Evolutionary conservation across 2,329 filamentous ascomycete genomes (phyloP), one percentile per base, ranked within the genome.

Genomic region (Aschersonia sp.): DNA sequence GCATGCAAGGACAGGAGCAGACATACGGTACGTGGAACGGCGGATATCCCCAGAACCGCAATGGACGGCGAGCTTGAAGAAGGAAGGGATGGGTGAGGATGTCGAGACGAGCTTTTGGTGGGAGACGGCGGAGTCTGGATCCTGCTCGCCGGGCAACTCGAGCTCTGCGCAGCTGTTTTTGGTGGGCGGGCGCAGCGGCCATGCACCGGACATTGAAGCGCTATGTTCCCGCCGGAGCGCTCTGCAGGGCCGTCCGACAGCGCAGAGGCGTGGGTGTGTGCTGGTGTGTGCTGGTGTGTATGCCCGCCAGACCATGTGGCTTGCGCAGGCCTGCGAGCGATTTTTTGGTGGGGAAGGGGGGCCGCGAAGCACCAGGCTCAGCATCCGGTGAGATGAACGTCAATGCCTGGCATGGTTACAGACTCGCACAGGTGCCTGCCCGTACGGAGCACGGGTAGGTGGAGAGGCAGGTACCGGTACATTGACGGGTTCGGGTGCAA

Each of bases 11-110:
- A 37, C 2, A 37, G 35, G 12, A 37, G 35, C 8, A 35, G 14
- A 48, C 47, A 30, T 32, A 48, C 47, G 43, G 43, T 29, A 37
- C 9, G 4, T 37, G 40, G 30, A 41, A 39, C 48, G 12, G 42
- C 42, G 14, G 8, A 30, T 11, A 33, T 37, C 8, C 12, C 35
- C 35, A 37, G 35, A 37, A 12, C 35, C 35, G 35, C 35, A 37
- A 22, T 12, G 12, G 35, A 9, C 35, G 12, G 35, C 35, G 8
- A 9, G 35, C 35, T 37, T 37, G 35, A 8, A 37, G 8, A 37
- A 4, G 12, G 35, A 37, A 37, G 12, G 8, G 35, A 37, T 37
- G 35, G 35, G 35, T 12, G 35, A 37, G 12, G 35, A 37, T 37
- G 45, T 5, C 12, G 12, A 32, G 46, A 14, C 9, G 30, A 45